A percentile compares a stretch with the other conserved stretches of the same genome.
phyloP scores from a whole-genome alignment of 306 rosid species.

The Dryas drummondii region DNA sequence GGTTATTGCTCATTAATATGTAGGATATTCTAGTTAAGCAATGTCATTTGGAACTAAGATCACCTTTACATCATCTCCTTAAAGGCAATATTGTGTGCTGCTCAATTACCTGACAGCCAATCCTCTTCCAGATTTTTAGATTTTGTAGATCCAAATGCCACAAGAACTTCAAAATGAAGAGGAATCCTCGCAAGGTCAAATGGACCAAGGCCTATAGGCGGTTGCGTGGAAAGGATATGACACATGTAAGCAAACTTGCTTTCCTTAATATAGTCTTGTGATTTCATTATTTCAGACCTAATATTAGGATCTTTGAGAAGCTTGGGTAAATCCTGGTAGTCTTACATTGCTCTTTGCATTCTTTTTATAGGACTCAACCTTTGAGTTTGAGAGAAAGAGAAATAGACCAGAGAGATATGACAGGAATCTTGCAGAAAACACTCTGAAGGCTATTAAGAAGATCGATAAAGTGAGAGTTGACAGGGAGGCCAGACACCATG shows the following conservation, averaged over 20 bases:
- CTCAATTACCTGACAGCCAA: not conserved
- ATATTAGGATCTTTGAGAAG: not conserved
- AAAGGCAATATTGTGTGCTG: not conserved
- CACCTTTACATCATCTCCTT: not conserved
- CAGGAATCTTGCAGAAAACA: constrained; percentile 56
- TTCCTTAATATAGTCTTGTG: not conserved
- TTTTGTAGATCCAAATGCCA: constrained; percentile 93
- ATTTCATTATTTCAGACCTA: not conserved
- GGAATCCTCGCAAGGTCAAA: constrained; percentile 89
- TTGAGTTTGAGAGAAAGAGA: constrained; percentile 92
- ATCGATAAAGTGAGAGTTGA: constrained; percentile 60
- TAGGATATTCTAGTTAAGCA: not conserved
- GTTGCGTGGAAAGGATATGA: constrained; percentile 90
- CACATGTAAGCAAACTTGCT: constrained; percentile 48
- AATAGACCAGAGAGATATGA: constrained; percentile 87
- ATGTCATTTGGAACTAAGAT: not conserved
- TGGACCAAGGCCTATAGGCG: constrained; percentile 89
- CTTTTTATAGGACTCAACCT: constrained; percentile 64
- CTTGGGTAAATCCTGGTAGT: not conserved
- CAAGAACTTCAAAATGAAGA: constrained; percentile 97
- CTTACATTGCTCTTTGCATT: not conserved
- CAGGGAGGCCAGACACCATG: constrained; percentile 49
- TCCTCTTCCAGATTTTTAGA: constrained; percentile 61
- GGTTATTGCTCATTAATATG: not conserved
- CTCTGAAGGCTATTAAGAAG: constrained; percentile 69